phyloP scores from a whole-genome alignment of 306 rosid species.

The Geum urbanum region DNA sequence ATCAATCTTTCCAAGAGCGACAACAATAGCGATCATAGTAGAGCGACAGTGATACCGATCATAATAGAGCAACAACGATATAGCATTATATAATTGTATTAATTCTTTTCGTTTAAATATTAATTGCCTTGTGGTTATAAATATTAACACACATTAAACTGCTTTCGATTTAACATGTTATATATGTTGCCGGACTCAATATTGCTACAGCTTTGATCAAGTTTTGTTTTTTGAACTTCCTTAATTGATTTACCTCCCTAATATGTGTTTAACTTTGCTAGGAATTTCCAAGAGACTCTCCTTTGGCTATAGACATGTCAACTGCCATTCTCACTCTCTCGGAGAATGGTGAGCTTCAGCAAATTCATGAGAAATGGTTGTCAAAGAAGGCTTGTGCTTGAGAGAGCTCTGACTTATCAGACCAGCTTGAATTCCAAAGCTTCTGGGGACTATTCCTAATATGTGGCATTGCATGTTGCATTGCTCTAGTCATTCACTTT shows the following conservation, averaged over 20 bases:
- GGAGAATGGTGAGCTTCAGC: slow-evolving; percentile 40
- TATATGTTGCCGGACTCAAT: not conserved
- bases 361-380: slow-evolving; percentile 41
- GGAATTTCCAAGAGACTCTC: slow-evolving; percentile 54
- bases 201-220: not conserved
- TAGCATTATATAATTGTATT: no score
- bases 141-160: no score
- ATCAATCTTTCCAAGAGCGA: no score
- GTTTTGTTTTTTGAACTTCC: no score
- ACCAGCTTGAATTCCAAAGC: slow-evolving; percentile 36
- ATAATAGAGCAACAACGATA: no score
- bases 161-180: no score
- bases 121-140: no score
- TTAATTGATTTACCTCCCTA: no score
- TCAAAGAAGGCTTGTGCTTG: slow-evolving; percentile 32
- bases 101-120: no score
- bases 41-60: no score
- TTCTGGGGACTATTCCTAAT: slow-evolving; percentile 44
- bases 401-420: slow-evolving; percentile 1
- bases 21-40: no score
- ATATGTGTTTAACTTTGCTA: slow-evolving; percentile 5
- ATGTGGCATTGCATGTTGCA: slow-evolving; percentile 23
- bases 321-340: slow-evolving; percentile 45
- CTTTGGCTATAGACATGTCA: slow-evolving; percentile 42
- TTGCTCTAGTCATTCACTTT: slow-evolving; percentile 27